Evolutionary conservation across 2,329 filamentous ascomycete genomes (phyloP), one percentile per base, ranked within the genome.

Genomic region (Aspergillus sp.): DNA sequence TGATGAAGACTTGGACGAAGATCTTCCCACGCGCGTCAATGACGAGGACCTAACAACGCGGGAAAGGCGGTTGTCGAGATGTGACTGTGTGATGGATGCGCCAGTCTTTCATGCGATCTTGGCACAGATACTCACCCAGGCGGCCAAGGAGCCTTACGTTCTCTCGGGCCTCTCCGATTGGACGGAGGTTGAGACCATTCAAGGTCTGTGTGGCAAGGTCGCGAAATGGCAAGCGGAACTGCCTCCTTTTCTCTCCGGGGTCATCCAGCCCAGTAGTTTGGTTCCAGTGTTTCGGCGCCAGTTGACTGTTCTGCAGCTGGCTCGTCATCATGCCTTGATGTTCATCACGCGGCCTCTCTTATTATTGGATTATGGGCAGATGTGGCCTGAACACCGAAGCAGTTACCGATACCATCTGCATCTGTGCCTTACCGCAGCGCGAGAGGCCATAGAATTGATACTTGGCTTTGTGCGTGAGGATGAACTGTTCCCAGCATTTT

Each of bases 1-100:
- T 27, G 84, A 87, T 51, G 82, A 86, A 8, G 83, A 87, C 44
- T 83, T 86, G 38, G 84, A 87, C 57, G 84, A 86, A 58, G 78
- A 81, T 1, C 78, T 83, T n/a, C 84, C 84, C 2, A 58, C 61
- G 2, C 41, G 61, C 21, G 57, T 62, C 10, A 65, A 65, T 49
- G 68, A 70, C 11, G 58, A 64, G 13, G 63, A 66, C 10, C 58
- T 68, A n/a, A 58, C 61, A 1, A 19, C 57, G 1, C 54, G 51
- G 10, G 32, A 23, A 8, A 60, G 47, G 17, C 38, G 38, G 10
- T 30, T 58, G 1, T 49, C 55, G 2, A 63, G 59, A 8, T 57
- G 61, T n/a, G 66, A 70, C 27, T 69, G 68, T 30, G 48, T 67
- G 8, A 68, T 70, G 66, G 65, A 69, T 41, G 68, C 68, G 1